Percentiles rank a stretch among this genome's conserved stretches.
Evolutionary conservation across 139 green algal species (phyloP).

Genomic region (Trebouxia sp.): DNA sequence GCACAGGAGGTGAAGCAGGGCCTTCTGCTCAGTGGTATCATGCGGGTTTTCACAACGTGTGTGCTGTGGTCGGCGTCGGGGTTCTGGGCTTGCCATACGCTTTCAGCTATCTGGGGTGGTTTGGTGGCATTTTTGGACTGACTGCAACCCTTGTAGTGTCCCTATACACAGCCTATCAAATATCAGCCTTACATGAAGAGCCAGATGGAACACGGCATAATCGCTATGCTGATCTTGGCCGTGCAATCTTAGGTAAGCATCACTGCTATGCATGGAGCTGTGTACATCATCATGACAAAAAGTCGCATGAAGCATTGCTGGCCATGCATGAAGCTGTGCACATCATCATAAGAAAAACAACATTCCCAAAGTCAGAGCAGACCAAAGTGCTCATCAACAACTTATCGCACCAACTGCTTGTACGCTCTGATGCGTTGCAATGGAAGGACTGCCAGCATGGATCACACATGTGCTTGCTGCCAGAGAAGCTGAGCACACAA

Average conservation of each 20-base stretch:
- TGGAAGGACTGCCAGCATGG: too few species aligned
- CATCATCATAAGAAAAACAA: too few species aligned
- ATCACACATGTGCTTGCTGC: too few species aligned
- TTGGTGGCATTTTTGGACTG: constrained; percentile 40
- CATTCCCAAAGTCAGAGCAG: too few species aligned
- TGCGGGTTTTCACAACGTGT: constrained; percentile 60
- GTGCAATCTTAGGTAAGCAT: constrained; percentile 43
- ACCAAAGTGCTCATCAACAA: too few species aligned
- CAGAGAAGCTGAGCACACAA: too few species aligned
- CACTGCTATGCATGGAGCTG: background rate
- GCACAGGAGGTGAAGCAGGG: background rate
- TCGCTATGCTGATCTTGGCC: constrained; percentile 52
- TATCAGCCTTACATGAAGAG: constrained; percentile 55
- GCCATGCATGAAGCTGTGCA: background rate
- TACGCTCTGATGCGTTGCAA: too few species aligned
- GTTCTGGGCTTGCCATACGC: constrained; percentile 64
- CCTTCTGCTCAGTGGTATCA: constrained; percentile 47
- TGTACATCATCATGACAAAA: background rate
- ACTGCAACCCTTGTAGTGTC: constrained; percentile 33
- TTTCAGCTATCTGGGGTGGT: constrained; percentile 57
- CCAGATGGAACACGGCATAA: constrained; percentile 46
- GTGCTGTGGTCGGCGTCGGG: constrained; percentile 51
- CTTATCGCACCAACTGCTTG: too few species aligned
- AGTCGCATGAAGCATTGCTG: background rate
- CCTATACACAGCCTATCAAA: constrained; percentile 59